These are phyloP conservation scores for Candida boleticola DNA, from an alignment of 805 yeast genomes.

Conservation along the genomic window DNA sequence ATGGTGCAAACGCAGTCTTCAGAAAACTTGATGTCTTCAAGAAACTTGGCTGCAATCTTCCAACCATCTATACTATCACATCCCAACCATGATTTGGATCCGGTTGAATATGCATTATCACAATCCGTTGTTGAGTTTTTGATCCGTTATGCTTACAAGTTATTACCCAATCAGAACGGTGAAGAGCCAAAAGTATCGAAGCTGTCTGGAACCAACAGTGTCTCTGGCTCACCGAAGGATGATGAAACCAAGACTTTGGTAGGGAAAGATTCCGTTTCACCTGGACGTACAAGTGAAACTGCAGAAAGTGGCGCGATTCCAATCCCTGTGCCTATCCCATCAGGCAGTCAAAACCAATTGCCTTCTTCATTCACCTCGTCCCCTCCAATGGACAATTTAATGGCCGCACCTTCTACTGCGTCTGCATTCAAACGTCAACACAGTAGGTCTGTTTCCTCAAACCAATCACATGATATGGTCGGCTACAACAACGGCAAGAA, in stretches of 20 bases:
- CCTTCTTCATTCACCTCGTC: neutral
- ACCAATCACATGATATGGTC: constrained; percentile 34
- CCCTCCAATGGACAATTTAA: neutral
- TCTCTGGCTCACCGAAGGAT: too few relatives aligned
- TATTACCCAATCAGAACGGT: constrained; percentile 52
- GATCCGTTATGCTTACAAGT: constrained; percentile 78
- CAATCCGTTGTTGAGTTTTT: constrained; percentile 85
- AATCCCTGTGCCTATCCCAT: too few relatives aligned
- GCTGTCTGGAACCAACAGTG: too few relatives aligned
- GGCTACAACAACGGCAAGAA: constrained; percentile 34
- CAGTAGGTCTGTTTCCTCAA: constrained; percentile 32
- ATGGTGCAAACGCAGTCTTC: constrained; percentile 78
- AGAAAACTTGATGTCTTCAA: constrained; percentile 85
- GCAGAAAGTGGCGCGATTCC: too few relatives aligned
- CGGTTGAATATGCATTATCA: constrained; percentile 85
- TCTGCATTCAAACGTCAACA: constrained; percentile 22
- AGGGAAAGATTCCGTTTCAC: too few relatives aligned
- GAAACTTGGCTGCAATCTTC: constrained; percentile 91
- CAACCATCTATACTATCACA: constrained; percentile 96
- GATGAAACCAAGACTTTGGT: too few relatives aligned
- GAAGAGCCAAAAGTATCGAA: too few relatives aligned
- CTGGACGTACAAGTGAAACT: too few relatives aligned
- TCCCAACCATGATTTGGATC: constrained; percentile 88
- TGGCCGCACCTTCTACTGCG: neutral
- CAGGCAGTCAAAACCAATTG: too few relatives aligned